Evolutionary conservation across 441 rosid genomes (phyloP).

Genomic region (Populus hybrid): DNA sequence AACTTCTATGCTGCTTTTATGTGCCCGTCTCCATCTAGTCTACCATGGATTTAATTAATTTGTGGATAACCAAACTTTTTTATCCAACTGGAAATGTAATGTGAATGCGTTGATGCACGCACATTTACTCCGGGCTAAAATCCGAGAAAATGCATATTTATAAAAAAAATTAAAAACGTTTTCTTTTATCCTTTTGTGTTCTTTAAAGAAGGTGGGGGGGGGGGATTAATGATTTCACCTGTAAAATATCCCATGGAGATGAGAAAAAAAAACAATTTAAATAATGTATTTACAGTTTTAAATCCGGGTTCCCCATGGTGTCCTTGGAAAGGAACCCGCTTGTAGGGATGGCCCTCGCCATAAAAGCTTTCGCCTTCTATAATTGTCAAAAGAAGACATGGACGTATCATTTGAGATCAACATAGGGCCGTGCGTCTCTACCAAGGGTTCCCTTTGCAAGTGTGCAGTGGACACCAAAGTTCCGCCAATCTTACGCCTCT

Average conservation of each 20-base stretch:
- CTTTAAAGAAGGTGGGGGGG: too few relatives aligned
- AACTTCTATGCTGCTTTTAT: neutral
- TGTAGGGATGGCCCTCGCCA: neutral
- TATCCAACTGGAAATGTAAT: neutral
- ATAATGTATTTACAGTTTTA: neutral
- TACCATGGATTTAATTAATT: neutral
- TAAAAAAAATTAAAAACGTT: too few relatives aligned
- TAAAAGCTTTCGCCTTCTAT: constrained; percentile 8
- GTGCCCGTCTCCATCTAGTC: neutral
- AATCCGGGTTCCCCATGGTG: neutral
- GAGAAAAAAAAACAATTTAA: too few relatives aligned
- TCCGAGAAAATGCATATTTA: neutral
- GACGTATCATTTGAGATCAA: constrained; percentile 19
- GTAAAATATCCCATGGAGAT: too few relatives aligned
- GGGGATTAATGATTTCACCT: too few relatives aligned
- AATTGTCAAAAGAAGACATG: constrained; percentile 16
- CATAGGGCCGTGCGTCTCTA: constrained; percentile 23
- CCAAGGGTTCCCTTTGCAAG: constrained; percentile 11
- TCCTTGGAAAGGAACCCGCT: neutral
- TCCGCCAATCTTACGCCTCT: neutral
- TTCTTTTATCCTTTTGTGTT: too few relatives aligned
- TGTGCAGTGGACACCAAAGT: constrained; percentile 18
- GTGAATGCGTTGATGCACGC: neutral
- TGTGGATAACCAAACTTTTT: neutral
- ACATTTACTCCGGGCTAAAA: neutral